Conservation (phyloP, 306 rosid genomes). For the Quillaja saponaria region DNA sequence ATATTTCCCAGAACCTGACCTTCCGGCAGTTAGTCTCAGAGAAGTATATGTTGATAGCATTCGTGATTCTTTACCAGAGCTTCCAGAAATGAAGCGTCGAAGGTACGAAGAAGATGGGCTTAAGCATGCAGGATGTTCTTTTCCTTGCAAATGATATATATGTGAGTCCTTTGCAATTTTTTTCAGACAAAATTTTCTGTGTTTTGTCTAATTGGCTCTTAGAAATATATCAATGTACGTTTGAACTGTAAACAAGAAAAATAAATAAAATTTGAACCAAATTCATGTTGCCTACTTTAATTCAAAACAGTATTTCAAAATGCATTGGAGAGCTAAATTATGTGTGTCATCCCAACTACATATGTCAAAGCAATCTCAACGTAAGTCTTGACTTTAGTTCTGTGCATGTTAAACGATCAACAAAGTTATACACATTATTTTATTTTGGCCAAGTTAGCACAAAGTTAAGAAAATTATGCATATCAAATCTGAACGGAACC, state of each 20-base stretch:
- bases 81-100: conserved; percentile 88
- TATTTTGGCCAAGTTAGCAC: too few relatives aligned
- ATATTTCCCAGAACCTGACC: conserved; percentile 98
- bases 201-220: not conserved
- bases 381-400: too few relatives aligned
- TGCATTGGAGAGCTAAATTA: too few relatives aligned
- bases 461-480: too few relatives aligned
- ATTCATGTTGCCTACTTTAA: too few relatives aligned
- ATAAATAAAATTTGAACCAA: not conserved
- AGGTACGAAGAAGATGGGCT: conserved; percentile 80
- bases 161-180: conserved; percentile 53
- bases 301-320: too few relatives aligned
- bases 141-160: conserved; percentile 79
- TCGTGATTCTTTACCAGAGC: conserved; percentile 72
- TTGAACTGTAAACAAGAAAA: too few relatives aligned
- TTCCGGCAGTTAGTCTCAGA: conserved; percentile 74
- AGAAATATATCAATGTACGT: not conserved
- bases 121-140: conserved; percentile 92
- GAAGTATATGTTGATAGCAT: conserved; percentile 68
- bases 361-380: too few relatives aligned
- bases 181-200: not conserved
- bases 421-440: too few relatives aligned
- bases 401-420: too few relatives aligned
- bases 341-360: too few relatives aligned
- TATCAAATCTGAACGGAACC: too few relatives aligned